Percentiles rank a stretch among this genome's conserved stretches.
These are phyloP conservation scores for Ceratobasidium sp. DNA, from an alignment of 1,284 basidiomycete genomes.

Conservation along the genomic window DNA sequence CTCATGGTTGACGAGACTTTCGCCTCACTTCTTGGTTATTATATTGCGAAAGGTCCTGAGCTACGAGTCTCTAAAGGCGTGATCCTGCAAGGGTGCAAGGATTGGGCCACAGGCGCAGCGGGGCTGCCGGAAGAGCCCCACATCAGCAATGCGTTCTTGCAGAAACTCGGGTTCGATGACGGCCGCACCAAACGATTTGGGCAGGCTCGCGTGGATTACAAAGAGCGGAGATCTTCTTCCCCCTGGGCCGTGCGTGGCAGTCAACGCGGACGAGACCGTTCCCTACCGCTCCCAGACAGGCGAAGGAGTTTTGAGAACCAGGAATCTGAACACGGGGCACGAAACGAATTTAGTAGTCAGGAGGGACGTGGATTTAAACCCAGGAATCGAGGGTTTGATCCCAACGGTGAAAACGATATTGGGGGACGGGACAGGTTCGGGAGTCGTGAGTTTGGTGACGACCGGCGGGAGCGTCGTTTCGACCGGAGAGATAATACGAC, in stretches of 20 bases:
- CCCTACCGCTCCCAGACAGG: not conserved
- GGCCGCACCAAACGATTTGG: slow-evolving; percentile 25
- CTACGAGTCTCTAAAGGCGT: slow-evolving; percentile 58
- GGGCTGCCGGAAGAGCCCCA: slow-evolving; percentile 53
- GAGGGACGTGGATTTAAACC: slow-evolving; percentile 1
- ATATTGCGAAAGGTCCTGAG: slow-evolving; percentile 62
- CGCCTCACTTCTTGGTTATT: slow-evolving; percentile 79
- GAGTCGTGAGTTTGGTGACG: slow-evolving; percentile 74
- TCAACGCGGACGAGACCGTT: slow-evolving; percentile 5
- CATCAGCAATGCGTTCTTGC: slow-evolving; percentile 35
- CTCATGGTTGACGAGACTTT: slow-evolving; percentile 71
- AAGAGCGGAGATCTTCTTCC: not conserved
- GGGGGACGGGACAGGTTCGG: slow-evolving; percentile 86
- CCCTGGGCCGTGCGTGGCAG: slow-evolving; percentile 15
- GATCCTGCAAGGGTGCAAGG: slow-evolving; percentile 68
- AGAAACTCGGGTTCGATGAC: slow-evolving; percentile 35
- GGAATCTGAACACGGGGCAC: not conserved
- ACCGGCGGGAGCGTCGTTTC: not conserved
- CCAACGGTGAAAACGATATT: slow-evolving; percentile 89
- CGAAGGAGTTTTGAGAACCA: not conserved
- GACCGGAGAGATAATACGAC: not conserved
- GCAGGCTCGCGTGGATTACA: not conserved
- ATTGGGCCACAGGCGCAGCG: slow-evolving; percentile 67
- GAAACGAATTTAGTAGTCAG: not conserved
- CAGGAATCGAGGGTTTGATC: slow-evolving; percentile 60